These are phyloP conservation scores for Austroboletus niveus DNA, from an alignment of 1,284 basidiomycete species.

Conservation along the genomic window DNA sequence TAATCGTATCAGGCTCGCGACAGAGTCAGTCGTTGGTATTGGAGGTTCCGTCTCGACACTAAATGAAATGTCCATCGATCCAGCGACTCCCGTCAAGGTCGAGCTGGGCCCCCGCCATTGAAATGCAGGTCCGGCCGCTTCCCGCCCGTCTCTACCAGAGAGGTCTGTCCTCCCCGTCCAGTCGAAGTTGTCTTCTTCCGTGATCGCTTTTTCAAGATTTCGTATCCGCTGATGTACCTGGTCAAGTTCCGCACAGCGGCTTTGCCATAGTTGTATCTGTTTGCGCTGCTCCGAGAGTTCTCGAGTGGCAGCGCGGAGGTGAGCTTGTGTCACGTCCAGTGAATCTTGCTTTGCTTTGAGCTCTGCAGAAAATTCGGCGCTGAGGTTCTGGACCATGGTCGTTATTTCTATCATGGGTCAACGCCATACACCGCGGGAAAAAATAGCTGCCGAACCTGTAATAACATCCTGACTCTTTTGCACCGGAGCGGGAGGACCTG, in stretches of 20 bases:
- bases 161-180: constrained; percentile 86
- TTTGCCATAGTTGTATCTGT: constrained; percentile 75
- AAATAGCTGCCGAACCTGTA: constrained; percentile 52
- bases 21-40: constrained; percentile 58
- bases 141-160: constrained; percentile 51
- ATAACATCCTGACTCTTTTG: constrained; percentile 91
- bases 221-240: constrained; percentile 73
- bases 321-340: constrained; percentile 82
- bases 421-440: constrained; percentile 1
- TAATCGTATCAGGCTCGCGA: constrained; percentile 64
- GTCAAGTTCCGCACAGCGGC: constrained; percentile 72
- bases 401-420: constrained; percentile 66
- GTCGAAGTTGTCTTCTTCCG: constrained; percentile 76
- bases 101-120: constrained; percentile 64
- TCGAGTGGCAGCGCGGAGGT: constrained; percentile 86
- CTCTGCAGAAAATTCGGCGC: constrained; percentile 79
- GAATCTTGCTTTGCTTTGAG: constrained; percentile 85
- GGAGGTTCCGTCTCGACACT: constrained; percentile 65
- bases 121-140: constrained; percentile 55
- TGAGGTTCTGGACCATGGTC: constrained; percentile 75
- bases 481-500: constrained; percentile 69
- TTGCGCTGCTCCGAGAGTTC: constrained; percentile 88
- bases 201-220: constrained; percentile 79
- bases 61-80: constrained; percentile 56
- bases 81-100: constrained; percentile 53